These are phyloP conservation scores for Suillus sp. DNA, from an alignment of 768 basidiomycete genomes.

Conservation along the genomic window DNA sequence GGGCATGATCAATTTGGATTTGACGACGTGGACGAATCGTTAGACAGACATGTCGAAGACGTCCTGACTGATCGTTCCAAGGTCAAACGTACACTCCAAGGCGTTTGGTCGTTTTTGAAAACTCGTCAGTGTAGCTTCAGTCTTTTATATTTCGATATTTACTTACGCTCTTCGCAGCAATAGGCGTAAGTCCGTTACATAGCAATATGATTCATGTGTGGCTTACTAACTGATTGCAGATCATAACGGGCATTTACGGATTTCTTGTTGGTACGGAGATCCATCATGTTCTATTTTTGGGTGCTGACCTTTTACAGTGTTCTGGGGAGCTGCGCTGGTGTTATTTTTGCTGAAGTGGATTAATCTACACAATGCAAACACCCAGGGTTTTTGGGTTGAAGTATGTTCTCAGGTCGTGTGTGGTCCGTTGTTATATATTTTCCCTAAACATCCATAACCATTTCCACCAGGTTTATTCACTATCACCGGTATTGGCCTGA, in stretches of 20 bases:
- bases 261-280: slow-evolving; percentile 62
- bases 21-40: slow-evolving; percentile 45
- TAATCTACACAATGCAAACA: slow-evolving; percentile 66
- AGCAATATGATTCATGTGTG: not conserved
- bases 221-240: slow-evolving; percentile 1
- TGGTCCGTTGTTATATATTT: slow-evolving; percentile 42
- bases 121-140: slow-evolving; percentile 58
- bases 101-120: slow-evolving; percentile 82
- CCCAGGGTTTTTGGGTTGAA: slow-evolving; percentile 83
- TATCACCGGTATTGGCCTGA: slow-evolving; percentile 75
- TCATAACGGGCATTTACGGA: slow-evolving; percentile 68
- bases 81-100: slow-evolving; percentile 58
- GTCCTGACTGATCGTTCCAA: slow-evolving; percentile 65
- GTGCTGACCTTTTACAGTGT: slow-evolving; percentile 44
- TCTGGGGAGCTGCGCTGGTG: slow-evolving; percentile 87
- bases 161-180: slow-evolving; percentile 41
- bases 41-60: slow-evolving; percentile 81
- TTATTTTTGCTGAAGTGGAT: slow-evolving; percentile 70
- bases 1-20: slow-evolving; percentile 33
- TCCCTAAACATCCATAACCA: not conserved
- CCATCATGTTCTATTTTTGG: not conserved
- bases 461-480: slow-evolving; percentile 69
- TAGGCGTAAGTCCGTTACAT: slow-evolving; percentile 57
- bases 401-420: slow-evolving; percentile 75
- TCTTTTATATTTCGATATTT: slow-evolving; percentile 6